A percentile compares a stretch with the other conserved stretches of the same genome.
phyloP scores from a whole-genome alignment of 108 stramenopile species.

The Cyclotella atomus region DNA sequence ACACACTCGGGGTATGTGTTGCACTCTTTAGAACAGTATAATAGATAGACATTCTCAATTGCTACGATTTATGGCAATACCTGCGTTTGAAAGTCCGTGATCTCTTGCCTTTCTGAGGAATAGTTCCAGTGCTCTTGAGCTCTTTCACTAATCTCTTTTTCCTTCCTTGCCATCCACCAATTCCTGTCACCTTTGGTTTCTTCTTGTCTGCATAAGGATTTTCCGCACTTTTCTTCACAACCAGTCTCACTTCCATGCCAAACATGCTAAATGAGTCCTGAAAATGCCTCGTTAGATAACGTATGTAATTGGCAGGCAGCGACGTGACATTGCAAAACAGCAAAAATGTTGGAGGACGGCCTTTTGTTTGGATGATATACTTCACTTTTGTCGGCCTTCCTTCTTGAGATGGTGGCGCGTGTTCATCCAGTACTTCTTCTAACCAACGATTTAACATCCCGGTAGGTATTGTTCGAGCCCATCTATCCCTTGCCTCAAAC shows the following conservation, averaged over 20 bases:
- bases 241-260: slow-evolving; percentile 84
- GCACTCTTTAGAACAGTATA: background rate
- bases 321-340: slow-evolving; percentile 78
- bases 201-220: slow-evolving; percentile 68
- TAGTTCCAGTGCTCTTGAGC: slow-evolving; percentile 47
- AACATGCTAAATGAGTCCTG: slow-evolving; percentile 84
- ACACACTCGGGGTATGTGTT: background rate
- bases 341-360: slow-evolving; percentile 89
- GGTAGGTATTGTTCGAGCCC: slow-evolving; percentile 73
- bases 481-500: slow-evolving; percentile 76
- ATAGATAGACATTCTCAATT: background rate
- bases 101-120: slow-evolving; percentile 14
- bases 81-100: background rate
- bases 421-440: slow-evolving; percentile 65
- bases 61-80: no score
- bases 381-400: slow-evolving; percentile 74
- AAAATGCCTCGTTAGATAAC: slow-evolving; percentile 80
- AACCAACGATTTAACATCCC: slow-evolving; percentile 87
- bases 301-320: slow-evolving; percentile 70
- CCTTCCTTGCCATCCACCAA: slow-evolving; percentile 75
- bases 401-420: slow-evolving; percentile 64
- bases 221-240: slow-evolving; percentile 73
- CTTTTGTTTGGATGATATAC: slow-evolving; percentile 88
- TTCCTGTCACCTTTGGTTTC: slow-evolving; percentile 57
- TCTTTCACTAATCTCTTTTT: slow-evolving; percentile 52